phyloP scores from a whole-genome alignment of 306 rosid genomes.

The Vigna radiata region DNA sequence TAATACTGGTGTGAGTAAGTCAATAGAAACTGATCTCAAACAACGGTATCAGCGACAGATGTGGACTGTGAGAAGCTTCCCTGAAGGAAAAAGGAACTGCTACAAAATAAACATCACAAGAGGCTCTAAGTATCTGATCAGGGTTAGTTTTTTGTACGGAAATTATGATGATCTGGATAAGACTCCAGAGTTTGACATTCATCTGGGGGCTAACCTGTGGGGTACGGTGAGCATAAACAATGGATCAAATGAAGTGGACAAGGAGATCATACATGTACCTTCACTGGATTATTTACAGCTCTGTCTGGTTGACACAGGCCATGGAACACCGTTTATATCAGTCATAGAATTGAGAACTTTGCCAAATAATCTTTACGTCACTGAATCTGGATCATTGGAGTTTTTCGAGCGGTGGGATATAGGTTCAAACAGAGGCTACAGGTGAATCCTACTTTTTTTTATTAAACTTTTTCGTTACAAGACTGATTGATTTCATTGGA shows the following conservation, averaged over 20 bases:
- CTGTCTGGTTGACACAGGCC: conserved; percentile 53
- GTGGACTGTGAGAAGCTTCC: conserved; percentile 53
- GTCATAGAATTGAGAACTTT: conserved; percentile 52
- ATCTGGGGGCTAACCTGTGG: conserved; percentile 55
- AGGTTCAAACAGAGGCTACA: conserved; percentile 29
- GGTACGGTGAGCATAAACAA: conserved; percentile 16
- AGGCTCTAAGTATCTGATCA: conserved; percentile 45
- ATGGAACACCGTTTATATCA: conserved; percentile 60
- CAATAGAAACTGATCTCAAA: conserved; percentile 15
- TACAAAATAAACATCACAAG: conserved; percentile 49
- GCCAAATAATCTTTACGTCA: conserved; percentile 33
- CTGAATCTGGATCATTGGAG: conserved; percentile 34
- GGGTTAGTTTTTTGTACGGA: conserved; percentile 48
- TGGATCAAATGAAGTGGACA: fast-evolving
- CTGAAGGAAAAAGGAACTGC: conserved; percentile 57
- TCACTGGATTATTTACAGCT: conserved; percentile 39
- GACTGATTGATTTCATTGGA: not conserved
- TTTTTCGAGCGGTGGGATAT: not conserved
- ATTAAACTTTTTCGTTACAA: not conserved
- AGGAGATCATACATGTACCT: conserved; percentile 52
- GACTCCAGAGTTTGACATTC: conserved; percentile 51
- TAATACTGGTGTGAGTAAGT: conserved; percentile 38
- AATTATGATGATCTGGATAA: conserved; percentile 48
- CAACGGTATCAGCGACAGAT: not conserved
- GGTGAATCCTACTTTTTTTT: conserved; percentile 11